Conservation (phyloP, 1,139 yeast species). For the Saccharomycopsis hybrid region DNA sequence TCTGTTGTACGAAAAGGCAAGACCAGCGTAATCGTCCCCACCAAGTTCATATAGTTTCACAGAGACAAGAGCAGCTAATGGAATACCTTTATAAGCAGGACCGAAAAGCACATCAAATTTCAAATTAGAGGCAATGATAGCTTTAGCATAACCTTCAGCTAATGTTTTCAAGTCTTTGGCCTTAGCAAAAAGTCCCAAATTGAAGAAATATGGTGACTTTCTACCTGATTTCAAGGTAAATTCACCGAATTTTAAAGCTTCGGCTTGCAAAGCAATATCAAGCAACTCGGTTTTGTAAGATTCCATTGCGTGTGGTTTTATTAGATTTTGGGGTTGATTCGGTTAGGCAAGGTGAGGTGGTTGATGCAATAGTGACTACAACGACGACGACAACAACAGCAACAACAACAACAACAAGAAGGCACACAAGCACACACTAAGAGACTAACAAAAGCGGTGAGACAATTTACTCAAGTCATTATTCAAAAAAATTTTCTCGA, state of each 20-base stretch:
- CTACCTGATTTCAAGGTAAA: conserved; percentile 92
- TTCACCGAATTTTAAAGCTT: conserved; percentile 80
- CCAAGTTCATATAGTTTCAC: conserved; percentile 88
- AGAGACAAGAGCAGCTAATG: conserved; percentile 87
- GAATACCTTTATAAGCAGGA: conserved; percentile 97
- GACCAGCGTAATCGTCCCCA: conserved; percentile 54
- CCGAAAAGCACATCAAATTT: conserved; percentile 91
- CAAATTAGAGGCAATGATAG: conserved; percentile 72
- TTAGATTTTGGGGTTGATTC: too few relatives aligned
- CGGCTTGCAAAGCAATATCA: conserved; percentile 71
- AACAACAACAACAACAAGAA: too few relatives aligned
- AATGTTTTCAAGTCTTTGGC: conserved; percentile 72
- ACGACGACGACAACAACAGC: too few relatives aligned
- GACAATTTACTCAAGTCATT: too few relatives aligned
- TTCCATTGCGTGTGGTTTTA: too few relatives aligned
- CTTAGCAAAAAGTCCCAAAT: conserved; percentile 80
- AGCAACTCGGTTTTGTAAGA: conserved; percentile 63
- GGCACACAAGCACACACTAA: too few relatives aligned
- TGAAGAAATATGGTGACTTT: conserved; percentile 90
- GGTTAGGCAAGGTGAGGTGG: too few relatives aligned
- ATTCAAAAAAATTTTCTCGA: too few relatives aligned
- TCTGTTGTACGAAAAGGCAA: conserved; percentile 73
- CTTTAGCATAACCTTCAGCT: conserved; percentile 83
- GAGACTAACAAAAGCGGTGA: too few relatives aligned
- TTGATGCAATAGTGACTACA: too few relatives aligned